Base-by-base conservation (phyloP, 805 yeast species). In the Zygosaccharomyces pseudorouxii region DNA sequence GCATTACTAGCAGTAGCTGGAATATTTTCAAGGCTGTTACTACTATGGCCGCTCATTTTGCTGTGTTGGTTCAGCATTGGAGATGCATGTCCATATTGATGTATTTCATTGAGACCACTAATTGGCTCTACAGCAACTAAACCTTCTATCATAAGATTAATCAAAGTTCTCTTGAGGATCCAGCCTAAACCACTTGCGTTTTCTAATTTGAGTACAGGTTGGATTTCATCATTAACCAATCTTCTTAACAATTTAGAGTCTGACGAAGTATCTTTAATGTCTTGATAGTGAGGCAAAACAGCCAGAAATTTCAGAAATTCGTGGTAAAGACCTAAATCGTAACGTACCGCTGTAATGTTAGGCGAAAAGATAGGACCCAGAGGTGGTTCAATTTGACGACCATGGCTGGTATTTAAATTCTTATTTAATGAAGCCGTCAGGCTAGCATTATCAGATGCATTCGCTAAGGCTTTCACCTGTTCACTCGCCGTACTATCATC, bases 91-190 rank as follows among this genome's bases (percentile, higher is more conserved):
- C 65, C 66, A 22, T 64, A 51, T 57, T 81, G 79, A 69, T 84
- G 84, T 1, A 80, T 78, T 64, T 86, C 95, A 59, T 90, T 89
- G 36, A 84, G 76, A 0, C 92, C 90, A 45, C 88, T 80, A 7
- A 90, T 78, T 0, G 99, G 99, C 66, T 89, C 96, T 35, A 92
- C 82, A 3, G 81, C 74, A 5, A 88, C 89, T 38, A 84, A 75
- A 3, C 95, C 95, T 45, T 89, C 97, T 28, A 86, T 77, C 53
- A 92, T 74, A 14, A 82, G 76, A 40, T 74, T 67, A 73, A 89
- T 72, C 47, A 90, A 75, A 10, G 81, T 69, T 48, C 86, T 75
- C 52, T 79, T 76, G 44, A 74, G 79, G 48, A 82, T 75, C 79
- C 82, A 82, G 23, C 83, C 73, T 44, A 83, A 65, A 14, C 84